Evolutionary conservation across 2,329 filamentous ascomycete species (phyloP), one percentile per base, ranked within the genome.

Genomic region (Scopulariopsis brevicaulis): DNA sequence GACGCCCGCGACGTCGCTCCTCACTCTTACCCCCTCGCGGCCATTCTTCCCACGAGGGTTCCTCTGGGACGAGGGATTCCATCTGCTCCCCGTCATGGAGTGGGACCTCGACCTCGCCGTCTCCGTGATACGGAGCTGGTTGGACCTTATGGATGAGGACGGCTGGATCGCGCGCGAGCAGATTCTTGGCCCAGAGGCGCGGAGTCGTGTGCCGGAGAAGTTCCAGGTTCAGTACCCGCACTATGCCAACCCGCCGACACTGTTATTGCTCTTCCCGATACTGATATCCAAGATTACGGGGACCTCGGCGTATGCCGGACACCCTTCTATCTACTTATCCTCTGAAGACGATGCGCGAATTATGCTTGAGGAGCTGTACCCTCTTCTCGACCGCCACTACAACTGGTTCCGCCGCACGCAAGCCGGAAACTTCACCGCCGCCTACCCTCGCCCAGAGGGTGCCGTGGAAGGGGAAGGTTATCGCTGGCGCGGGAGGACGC

Each of bases 121-220:
- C 34, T 90, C 96, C 62, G 90, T 99, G 63, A 82, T 97, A 61
- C 89, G 87, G 73, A 96, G 90, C 72, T 99, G 94, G 94, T 95
- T 95, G 74, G 90, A 86, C 62, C 82, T 96, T n/a, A 96, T 97
- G 82, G 94, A 99, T 63, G 88, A 94, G 15, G 91, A 97, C 69
- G 94, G 94, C 57, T 99, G 94, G 94, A 97, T 99, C 68, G 90
- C 86, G 2, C 87, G 94, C 56, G 94, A 99, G 74, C 92, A 96
- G 73, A 97, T 99, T 60, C 81, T 99, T 1, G 94, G 94, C 1
- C 73, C 81, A 1, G 94, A 99, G 74, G 94, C 94, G 53, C 85
- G 93, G 61, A 96, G 88, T 79, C 97, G 96, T 73, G 94, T 99
- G 1, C 94, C 94, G 0, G 71, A 79, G 4, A 92, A 97, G 71